Percentiles rank a stretch among this genome's conserved stretches.
These are phyloP conservation scores for Narthecium ossifragum DNA, from an alignment of 106 monocot genomes.

Conservation along the genomic window DNA sequence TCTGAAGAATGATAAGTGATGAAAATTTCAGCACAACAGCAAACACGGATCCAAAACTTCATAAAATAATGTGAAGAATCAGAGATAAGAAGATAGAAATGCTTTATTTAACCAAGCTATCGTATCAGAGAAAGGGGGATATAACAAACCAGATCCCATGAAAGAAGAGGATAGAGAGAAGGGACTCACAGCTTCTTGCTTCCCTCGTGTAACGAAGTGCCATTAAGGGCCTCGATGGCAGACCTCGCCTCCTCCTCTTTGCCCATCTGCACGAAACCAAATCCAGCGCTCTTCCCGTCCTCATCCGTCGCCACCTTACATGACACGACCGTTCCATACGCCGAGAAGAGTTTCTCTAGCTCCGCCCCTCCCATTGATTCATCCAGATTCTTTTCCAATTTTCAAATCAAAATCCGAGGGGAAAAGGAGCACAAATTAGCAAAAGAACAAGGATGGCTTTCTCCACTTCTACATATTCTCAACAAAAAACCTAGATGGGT, in stretches of 20 bases:
- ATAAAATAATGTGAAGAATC: not conserved
- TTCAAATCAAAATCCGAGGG: not conserved
- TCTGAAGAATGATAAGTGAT: no score
- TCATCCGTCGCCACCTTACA: constrained; percentile 60
- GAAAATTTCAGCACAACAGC: not conserved
- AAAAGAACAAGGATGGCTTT: not conserved
- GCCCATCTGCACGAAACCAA: constrained; percentile 63
- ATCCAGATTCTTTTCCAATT: constrained; percentile 46
- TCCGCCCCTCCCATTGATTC: constrained; percentile 15
- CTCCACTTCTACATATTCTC: no score
- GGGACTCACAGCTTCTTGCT: constrained; percentile 38
- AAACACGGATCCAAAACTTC: not conserved
- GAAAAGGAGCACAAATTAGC: not conserved
- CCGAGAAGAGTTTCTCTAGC: constrained; percentile 42
- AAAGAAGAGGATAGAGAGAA: no score
- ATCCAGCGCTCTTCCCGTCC: constrained; percentile 40
- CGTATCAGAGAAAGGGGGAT: no score
- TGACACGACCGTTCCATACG: constrained; percentile 36
- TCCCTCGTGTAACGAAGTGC: constrained; percentile 4
- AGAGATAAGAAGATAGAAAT: not conserved
- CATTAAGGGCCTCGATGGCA: constrained; percentile 40
- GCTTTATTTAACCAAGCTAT: no score
- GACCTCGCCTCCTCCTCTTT: constrained; percentile 22
- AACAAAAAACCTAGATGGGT: no score
- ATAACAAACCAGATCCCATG: no score